Evolutionary conservation across 2,329 filamentous ascomycete species (phyloP), one percentile per base, ranked within the genome.

Genomic region (Diaporthe batatas): DNA sequence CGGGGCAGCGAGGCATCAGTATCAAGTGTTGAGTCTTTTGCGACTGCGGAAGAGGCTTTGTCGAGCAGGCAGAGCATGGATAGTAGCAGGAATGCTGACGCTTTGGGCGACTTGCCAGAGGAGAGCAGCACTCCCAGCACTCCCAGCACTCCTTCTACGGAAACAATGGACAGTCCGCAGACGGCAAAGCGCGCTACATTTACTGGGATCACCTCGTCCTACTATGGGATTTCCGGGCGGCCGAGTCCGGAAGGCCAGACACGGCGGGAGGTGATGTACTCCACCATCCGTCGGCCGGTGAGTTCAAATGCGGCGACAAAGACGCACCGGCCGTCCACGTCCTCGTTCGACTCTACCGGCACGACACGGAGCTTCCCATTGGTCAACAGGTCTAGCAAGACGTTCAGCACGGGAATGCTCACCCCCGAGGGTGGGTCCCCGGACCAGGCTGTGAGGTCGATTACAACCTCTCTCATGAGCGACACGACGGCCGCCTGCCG

Each of bases 351-450:
- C 58, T 91, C 89, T 0, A 85, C 83, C 0, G 88, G 88, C 21
- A 91, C 90, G 1, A 88, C 86, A 67, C 84, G 90, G 76, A 91
- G 89, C 78, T 92, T 92, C 75, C 90, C 90, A 0, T 83, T 92
- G 6, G 85, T 91, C 54, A 88, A 87, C 76, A 89, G 85, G 76
- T 77, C 84, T 21, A 87, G 84, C 74, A 78, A 83, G 11, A 69
- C 76, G 16, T 84, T 82, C 65, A 84, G 82, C 42, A 78, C 76
- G 12, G 86, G 86, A 7, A 80, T 88, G 18, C 76, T 86, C 49
- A 89, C 86, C 2, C 86, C 86, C 2, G 82, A 81, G 25, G 76
- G 80, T 10, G 84, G 82, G 4, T 88, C 88, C 1, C 86, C 86
- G 1, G 87, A 89, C 55, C 80, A 83, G 42, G 86, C 86, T 69